Conservation (phyloP, 305 asterid genomes). For the Solanum hybrid region DNA sequence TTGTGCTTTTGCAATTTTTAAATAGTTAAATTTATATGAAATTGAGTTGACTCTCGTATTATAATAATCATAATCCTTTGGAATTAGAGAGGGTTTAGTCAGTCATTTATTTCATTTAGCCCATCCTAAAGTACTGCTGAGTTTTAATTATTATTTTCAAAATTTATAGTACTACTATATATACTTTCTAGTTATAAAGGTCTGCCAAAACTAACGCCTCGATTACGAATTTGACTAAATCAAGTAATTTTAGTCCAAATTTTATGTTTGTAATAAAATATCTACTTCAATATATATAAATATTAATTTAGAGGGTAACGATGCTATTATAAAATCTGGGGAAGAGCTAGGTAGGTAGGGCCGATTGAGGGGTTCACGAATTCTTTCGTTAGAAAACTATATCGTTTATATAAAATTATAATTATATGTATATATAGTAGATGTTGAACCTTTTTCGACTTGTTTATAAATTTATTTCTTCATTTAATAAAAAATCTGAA, state of each 20-base stretch:
- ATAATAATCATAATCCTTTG: neutral
- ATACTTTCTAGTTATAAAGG: neutral
- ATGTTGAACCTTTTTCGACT: neutral
- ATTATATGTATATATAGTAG: neutral
- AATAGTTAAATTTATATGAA: neutral
- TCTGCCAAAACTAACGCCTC: neutral
- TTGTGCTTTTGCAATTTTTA: neutral
- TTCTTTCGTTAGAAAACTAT: neutral
- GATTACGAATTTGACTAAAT: neutral
- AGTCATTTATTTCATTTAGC: neutral
- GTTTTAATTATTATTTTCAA: neutral
- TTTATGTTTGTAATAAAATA: too few species aligned
- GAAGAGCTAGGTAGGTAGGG: neutral
- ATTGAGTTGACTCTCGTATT: neutral
- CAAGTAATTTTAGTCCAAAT: neutral
- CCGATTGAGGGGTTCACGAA: neutral
- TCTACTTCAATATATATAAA: neutral
- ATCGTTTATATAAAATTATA: neutral
- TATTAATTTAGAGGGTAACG: too few species aligned
- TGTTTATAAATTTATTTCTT: accelerated
- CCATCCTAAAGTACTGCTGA: neutral
- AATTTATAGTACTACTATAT: neutral
- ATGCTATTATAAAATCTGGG: neutral
- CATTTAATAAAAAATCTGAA: neutral
- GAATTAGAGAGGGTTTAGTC: neutral